A percentile compares a stretch with the other conserved stretches of the same genome.
Evolutionary conservation across 2,329 filamentous ascomycete genomes (phyloP).

Genomic region (Fusarium avenaceum): DNA sequence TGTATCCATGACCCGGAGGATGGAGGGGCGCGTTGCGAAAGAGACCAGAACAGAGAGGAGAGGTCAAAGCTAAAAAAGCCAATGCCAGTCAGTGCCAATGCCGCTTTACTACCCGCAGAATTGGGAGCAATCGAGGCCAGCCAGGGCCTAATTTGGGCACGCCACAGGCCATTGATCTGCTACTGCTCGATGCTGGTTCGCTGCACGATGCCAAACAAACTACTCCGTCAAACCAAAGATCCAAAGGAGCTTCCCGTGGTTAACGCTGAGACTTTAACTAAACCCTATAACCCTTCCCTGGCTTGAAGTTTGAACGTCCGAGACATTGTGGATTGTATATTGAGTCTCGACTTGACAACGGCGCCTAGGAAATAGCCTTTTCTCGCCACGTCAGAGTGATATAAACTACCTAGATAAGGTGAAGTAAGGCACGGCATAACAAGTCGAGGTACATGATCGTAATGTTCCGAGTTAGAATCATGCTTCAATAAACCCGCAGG

Average conservation of each 20-base stretch:
- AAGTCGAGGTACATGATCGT: neutral
- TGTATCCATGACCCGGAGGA: conserved; percentile 13
- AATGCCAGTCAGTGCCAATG: conserved; percentile 19
- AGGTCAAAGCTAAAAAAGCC: conserved; percentile 10
- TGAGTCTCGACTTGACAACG: conserved; percentile 27
- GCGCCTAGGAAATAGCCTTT: conserved; percentile 20
- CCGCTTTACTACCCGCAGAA: conserved; percentile 29
- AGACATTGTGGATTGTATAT: conserved; percentile 20
- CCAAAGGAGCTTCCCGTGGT: conserved; percentile 42
- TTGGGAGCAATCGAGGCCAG: conserved; percentile 44
- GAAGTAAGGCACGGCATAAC: neutral
- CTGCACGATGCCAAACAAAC: conserved; percentile 26
- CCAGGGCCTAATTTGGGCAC: conserved; percentile 42
- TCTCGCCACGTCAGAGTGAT: conserved; percentile 44
- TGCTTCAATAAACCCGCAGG: conserved; percentile 19
- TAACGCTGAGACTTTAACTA: conserved; percentile 14
- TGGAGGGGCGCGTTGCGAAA: conserved; percentile 10
- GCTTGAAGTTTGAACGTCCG: conserved; percentile 5
- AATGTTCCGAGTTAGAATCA: conserved; percentile 17
- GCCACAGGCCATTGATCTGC: conserved; percentile 36
- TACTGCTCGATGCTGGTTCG: conserved; percentile 41
- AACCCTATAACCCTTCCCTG: conserved; percentile 8
- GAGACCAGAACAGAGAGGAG: neutral
- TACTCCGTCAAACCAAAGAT: conserved; percentile 19
- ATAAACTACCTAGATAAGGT: conserved; percentile 25